phyloP scores from a whole-genome alignment of 2,329 filamentous ascomycete genomes.

The Penicillium sp. region DNA sequence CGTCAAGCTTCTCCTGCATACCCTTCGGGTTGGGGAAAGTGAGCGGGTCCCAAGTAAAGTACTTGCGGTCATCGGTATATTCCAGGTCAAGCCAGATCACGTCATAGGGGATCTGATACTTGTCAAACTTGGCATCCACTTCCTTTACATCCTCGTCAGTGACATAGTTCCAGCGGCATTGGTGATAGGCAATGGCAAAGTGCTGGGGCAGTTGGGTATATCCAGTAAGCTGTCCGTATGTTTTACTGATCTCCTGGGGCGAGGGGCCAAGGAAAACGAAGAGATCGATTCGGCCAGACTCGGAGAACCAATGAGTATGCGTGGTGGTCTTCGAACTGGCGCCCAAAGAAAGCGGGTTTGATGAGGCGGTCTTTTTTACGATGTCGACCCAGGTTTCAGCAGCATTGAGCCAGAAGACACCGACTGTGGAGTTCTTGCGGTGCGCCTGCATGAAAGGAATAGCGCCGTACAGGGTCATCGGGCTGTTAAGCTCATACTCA shows the following conservation, averaged over 20 bases:
- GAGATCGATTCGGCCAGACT: constrained; percentile 82
- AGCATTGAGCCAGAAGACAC: constrained; percentile 95
- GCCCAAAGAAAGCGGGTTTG: constrained; percentile 76
- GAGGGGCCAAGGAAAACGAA: constrained; percentile 93
- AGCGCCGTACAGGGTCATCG: constrained; percentile 96
- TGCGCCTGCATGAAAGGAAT: constrained; percentile 99
- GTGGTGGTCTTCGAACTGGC: constrained; percentile 69
- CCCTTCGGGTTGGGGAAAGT: constrained; percentile 81
- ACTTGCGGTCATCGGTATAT: constrained; percentile 95
- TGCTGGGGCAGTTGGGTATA: constrained; percentile 88
- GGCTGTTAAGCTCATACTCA: constrained; percentile 94
- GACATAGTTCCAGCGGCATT: constrained; percentile 98
- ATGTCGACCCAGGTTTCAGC: constrained; percentile 98
- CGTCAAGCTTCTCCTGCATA: constrained; percentile 86
- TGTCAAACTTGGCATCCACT: constrained; percentile 94
- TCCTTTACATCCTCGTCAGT: constrained; percentile 96
- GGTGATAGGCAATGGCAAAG: constrained; percentile 90
- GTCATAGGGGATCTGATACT: constrained; percentile 92
- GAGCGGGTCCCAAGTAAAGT: constrained; percentile 94
- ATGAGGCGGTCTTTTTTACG: constrained; percentile 70
- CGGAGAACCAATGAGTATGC: constrained; percentile 95
- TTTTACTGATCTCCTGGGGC: constrained; percentile 75
- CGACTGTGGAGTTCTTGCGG: constrained; percentile 87
- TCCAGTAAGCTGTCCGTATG: constrained; percentile 86
- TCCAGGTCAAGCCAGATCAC: constrained; percentile 99